These are phyloP conservation scores for Volvox carteri DNA, from an alignment of 163 green algal genomes.

Conservation along the genomic window DNA sequence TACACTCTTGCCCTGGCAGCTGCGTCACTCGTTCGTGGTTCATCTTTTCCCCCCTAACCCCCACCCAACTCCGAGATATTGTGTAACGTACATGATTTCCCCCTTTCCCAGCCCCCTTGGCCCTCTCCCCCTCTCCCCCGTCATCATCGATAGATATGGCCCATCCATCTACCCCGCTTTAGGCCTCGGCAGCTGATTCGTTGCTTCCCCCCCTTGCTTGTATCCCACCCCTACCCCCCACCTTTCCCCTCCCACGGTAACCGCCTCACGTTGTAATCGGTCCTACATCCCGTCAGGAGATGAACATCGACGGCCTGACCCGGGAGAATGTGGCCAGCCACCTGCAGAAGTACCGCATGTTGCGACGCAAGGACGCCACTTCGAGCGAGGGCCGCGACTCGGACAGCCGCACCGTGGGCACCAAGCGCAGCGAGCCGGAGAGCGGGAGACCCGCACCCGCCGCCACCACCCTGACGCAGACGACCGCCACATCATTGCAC, in stretches of 20 bases:
- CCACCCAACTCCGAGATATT: too few relatives aligned
- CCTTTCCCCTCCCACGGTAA: neutral
- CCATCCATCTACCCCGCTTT: neutral
- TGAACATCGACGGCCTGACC: conserved; percentile 93
- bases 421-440: conserved; percentile 47
- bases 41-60: too few relatives aligned
- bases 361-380: conserved; percentile 46
- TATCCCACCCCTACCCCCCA: neutral
- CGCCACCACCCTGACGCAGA: conserved; percentile 12
- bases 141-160: too few relatives aligned
- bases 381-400: conserved; percentile 36
- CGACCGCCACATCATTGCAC: neutral
- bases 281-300: too few relatives aligned
- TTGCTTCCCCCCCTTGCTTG: neutral
- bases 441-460: neutral
- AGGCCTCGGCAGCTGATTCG: neutral
- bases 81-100: too few relatives aligned
- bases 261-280: too few relatives aligned
- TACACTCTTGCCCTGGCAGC: too few relatives aligned
- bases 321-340: conserved; percentile 95
- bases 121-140: too few relatives aligned
- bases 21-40: too few relatives aligned
- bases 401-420: conserved; percentile 4
- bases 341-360: conserved; percentile 95
- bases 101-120: too few relatives aligned